A percentile compares a stretch with the other conserved stretches of the same genome.
phyloP scores from a whole-genome alignment of 495 filamentous ascomycete species.

The Penicillium pulvis region DNA sequence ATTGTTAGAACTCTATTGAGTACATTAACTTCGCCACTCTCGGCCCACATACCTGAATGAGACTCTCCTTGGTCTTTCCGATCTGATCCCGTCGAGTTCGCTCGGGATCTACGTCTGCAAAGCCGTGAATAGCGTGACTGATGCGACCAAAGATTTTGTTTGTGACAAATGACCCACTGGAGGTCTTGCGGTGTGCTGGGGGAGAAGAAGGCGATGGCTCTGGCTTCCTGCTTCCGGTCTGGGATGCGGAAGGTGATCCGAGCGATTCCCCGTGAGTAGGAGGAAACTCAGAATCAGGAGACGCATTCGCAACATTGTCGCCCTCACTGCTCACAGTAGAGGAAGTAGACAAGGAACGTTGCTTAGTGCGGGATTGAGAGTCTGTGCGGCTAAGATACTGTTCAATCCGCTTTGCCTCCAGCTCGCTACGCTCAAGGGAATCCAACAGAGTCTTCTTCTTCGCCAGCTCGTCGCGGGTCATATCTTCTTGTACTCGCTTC shows the following conservation, averaged over 20 bases:
- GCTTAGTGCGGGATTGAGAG: conserved; percentile 45
- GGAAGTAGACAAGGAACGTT: conserved; percentile 65
- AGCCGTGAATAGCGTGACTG: conserved; percentile 91
- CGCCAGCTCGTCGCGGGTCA: conserved; percentile 86
- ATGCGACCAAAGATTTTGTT: conserved; percentile 95
- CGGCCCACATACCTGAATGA: conserved; percentile 54
- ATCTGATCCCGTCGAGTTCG: conserved; percentile 89
- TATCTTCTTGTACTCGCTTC: conserved; percentile 94
- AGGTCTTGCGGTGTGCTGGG: conserved; percentile 66
- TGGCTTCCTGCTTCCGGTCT: conserved; percentile 38
- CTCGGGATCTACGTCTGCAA: conserved; percentile 95
- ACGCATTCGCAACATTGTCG: conserved; percentile 58
- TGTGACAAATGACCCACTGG: conserved; percentile 78
- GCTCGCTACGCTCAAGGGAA: conserved; percentile 83
- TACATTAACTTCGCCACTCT: not conserved
- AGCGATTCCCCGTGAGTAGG: conserved; percentile 77
- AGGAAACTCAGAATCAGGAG: conserved; percentile 91
- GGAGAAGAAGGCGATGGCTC: conserved; percentile 32
- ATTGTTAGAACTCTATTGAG: conserved; percentile 9
- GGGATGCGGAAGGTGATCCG: conserved; percentile 58
- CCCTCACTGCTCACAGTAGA: conserved; percentile 49
- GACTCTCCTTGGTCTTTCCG: conserved; percentile 83
- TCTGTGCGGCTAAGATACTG: conserved; percentile 78
- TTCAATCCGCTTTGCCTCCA: conserved; percentile 89
- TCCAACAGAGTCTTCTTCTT: conserved; percentile 81